Evolutionary conservation across 2,329 filamentous ascomycete genomes (phyloP).

Genomic region (Rhinocladiella mackenziei): DNA sequence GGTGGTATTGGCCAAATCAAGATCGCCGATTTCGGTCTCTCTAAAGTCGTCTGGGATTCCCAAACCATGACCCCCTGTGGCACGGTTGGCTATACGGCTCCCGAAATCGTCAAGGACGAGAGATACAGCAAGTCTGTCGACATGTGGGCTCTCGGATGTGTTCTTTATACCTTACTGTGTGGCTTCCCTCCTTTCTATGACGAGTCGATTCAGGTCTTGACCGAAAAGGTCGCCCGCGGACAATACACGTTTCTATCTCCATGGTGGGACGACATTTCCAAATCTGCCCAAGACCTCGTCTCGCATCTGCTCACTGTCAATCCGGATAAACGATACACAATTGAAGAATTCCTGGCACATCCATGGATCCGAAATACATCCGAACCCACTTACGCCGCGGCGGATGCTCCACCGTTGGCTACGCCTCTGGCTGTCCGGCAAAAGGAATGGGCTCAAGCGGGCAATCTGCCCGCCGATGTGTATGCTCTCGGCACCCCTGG

Average conservation of each 20-base stretch:
- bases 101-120: conserved; percentile 98
- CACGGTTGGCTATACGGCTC: conserved; percentile 98
- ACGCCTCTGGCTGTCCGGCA: conserved; percentile 60
- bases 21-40: conserved; percentile 95
- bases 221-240: conserved; percentile 93
- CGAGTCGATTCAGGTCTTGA: conserved; percentile 93
- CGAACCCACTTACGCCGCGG: conserved; percentile 63
- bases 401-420: conserved; percentile 67
- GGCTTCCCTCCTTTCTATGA: conserved; percentile 97
- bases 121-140: conserved; percentile 98
- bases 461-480: conserved; percentile 51
- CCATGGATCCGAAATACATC: conserved; percentile 80
- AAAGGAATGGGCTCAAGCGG: conserved; percentile 50
- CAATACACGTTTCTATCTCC: conserved; percentile 97
- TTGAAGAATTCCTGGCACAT: conserved; percentile 86
- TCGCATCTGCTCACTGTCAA: conserved; percentile 91
- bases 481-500: conserved; percentile 50
- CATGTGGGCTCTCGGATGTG: conserved; percentile 98
- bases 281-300: conserved; percentile 88
- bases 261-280: conserved; percentile 99
- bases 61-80: conserved; percentile 99
- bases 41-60: conserved; percentile 97
- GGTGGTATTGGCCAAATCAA: conserved; percentile 95
- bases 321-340: conserved; percentile 90
- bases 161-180: conserved; percentile 92